phyloP scores from a whole-genome alignment of 371 early-diverging fungal genomes.

The Rhizopus arrhizus region DNA sequence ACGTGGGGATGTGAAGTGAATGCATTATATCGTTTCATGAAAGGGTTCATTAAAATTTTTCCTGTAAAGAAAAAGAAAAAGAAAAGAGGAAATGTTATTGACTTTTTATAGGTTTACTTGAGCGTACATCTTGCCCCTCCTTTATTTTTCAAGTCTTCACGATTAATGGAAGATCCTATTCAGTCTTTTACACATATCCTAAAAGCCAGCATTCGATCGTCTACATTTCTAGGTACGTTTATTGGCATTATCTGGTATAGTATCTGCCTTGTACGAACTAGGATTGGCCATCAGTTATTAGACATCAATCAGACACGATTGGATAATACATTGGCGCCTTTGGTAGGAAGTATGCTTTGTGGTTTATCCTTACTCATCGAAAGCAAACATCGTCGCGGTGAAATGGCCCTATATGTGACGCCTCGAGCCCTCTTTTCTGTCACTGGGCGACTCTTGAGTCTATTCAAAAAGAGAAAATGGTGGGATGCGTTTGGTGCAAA shows the following conservation, averaged over 20 bases:
- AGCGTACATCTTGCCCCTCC: slow-evolving; percentile 64
- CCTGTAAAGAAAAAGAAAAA: slow-evolving; percentile 29
- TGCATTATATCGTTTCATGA: slow-evolving; percentile 40
- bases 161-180: slow-evolving; percentile 38
- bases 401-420: slow-evolving; percentile 67
- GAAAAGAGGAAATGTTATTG: not conserved
- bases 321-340: slow-evolving; percentile 55
- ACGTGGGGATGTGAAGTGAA: slow-evolving; percentile 48
- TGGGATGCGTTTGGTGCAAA: slow-evolving; percentile 39
- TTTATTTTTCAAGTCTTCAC: slow-evolving; percentile 52
- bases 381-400: slow-evolving; percentile 60
- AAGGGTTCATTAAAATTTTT: slow-evolving; percentile 51
- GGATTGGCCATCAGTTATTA: slow-evolving; percentile 51
- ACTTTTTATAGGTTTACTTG: slow-evolving; percentile 51
- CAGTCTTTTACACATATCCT: slow-evolving; percentile 44
- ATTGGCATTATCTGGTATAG: slow-evolving; percentile 64
- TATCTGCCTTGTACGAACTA: slow-evolving; percentile 59
- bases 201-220: slow-evolving; percentile 53
- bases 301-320: slow-evolving; percentile 31
- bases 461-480: slow-evolving; percentile 40
- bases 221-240: slow-evolving; percentile 64
- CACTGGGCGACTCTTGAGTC: slow-evolving; percentile 51
- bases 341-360: slow-evolving; percentile 60
- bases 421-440: slow-evolving; percentile 61
- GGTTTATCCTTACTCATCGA: slow-evolving; percentile 65